phyloP scores from a whole-genome alignment of 768 basidiomycete genomes.

The Amanita exitialis region DNA sequence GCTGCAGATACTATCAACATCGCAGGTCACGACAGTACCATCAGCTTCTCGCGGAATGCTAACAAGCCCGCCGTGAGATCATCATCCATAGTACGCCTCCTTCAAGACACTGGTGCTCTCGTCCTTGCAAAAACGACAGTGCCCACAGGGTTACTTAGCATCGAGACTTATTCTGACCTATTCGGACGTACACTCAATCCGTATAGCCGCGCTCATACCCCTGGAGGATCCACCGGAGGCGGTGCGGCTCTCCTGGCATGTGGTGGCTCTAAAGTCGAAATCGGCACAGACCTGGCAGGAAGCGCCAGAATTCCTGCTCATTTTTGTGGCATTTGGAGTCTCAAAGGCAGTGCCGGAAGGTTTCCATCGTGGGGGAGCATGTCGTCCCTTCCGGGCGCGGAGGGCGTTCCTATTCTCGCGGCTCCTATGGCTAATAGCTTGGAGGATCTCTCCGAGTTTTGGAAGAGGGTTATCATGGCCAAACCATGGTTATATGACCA shows the following conservation, averaged over 20 bases:
- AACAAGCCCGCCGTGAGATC: conserved; percentile 34
- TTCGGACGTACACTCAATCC: conserved; percentile 60
- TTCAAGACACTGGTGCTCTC: conserved; percentile 55
- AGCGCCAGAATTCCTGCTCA: conserved; percentile 66
- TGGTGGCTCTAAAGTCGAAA: conserved; percentile 55
- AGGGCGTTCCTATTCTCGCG: conserved; percentile 41
- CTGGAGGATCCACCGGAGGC: conserved; percentile 63
- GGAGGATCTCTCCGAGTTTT: conserved; percentile 55
- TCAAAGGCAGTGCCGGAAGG: conserved; percentile 50
- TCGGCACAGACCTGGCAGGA: conserved; percentile 69
- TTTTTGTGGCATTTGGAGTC: conserved; percentile 59
- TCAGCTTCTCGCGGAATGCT: conserved; percentile 47
- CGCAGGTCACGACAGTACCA: conserved; percentile 47
- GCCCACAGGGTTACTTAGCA: conserved; percentile 43
- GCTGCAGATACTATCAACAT: conserved; percentile 35
- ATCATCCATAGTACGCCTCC: conserved; percentile 43
- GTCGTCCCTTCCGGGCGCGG: conserved; percentile 42
- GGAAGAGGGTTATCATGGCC: conserved; percentile 48
- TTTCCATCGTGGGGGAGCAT: conserved; percentile 43
- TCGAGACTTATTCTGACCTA: conserved; percentile 49
- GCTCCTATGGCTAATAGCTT: conserved; percentile 57
- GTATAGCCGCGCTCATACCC: conserved; percentile 37
- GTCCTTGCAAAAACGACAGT: conserved; percentile 56
- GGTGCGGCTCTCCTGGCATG: conserved; percentile 59
- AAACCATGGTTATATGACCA: conserved; percentile 64